Conservation (phyloP, 208 protist species). For the Jaenimonas drosophilae region DNA sequence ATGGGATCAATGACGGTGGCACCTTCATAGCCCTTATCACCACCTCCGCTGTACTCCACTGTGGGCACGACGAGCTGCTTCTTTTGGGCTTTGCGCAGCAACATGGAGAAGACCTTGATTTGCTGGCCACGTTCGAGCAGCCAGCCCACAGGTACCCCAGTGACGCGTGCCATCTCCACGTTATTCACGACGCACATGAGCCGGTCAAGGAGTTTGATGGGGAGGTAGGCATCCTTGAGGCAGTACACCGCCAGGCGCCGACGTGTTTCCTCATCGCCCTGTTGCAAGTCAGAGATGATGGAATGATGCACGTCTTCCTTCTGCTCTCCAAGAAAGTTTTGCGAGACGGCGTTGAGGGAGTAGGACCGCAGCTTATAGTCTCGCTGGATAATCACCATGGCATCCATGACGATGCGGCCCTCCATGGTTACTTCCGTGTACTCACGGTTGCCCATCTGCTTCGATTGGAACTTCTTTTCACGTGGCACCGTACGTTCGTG, state of each 20-base stretch:
- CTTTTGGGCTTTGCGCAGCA: slow-evolving; percentile 78
- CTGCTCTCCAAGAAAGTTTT: slow-evolving; percentile 98
- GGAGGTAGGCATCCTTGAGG: slow-evolving; percentile 96
- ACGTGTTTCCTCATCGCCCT: slow-evolving; percentile 95
- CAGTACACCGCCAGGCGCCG: slow-evolving; percentile 98
- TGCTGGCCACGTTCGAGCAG: slow-evolving; percentile 97
- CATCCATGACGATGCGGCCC: slow-evolving; percentile 96
- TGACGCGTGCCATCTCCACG: slow-evolving; percentile 99
- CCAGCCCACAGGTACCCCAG: slow-evolving; percentile 96
- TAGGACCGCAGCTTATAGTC: slow-evolving; percentile 99
- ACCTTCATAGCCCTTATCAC: slow-evolving; percentile 91
- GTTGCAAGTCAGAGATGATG: slow-evolving; percentile 96
- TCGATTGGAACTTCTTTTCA: slow-evolving; percentile 95
- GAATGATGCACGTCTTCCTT: slow-evolving; percentile 99
- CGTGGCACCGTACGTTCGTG: slow-evolving; percentile 86
- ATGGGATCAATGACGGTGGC: slow-evolving; percentile 98
- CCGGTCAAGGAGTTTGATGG: slow-evolving; percentile 96
- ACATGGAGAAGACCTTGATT: slow-evolving; percentile 96
- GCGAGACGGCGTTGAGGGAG: slow-evolving; percentile 98
- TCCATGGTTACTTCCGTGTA: slow-evolving; percentile 96
- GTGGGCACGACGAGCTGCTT: slow-evolving; percentile 79
- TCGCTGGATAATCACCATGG: slow-evolving; percentile 95
- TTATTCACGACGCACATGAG: slow-evolving; percentile 98
- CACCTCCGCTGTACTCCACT: slow-evolving; percentile 41
- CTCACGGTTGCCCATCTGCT: slow-evolving; percentile 97